Evolutionary conservation across 805 yeast genomes (phyloP).

Genomic region (Starmerella sirachaensis): DNA sequence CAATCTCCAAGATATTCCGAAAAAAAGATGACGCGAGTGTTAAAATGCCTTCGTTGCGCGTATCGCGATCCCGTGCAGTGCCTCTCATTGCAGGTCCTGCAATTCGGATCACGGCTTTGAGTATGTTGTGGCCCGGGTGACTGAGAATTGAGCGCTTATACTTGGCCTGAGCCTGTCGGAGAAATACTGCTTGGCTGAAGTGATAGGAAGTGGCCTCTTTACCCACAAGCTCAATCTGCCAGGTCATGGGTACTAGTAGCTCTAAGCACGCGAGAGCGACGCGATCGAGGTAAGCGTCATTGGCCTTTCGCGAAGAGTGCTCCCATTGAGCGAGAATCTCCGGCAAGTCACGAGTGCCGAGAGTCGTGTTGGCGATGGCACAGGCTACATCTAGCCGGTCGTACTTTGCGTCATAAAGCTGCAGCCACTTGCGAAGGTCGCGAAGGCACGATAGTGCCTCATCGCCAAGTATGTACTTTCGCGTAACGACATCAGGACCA

Average conservation of each 20-base stretch:
- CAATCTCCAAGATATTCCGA: conserved; percentile 67
- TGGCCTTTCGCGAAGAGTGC: conserved; percentile 20
- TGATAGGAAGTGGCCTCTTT: conserved; percentile 45
- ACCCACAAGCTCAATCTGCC: conserved; percentile 62
- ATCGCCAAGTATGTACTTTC: conserved; percentile 68
- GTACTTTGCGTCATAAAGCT: conserved; percentile 63
- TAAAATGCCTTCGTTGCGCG: conserved; percentile 60
- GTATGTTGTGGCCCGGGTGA: conserved; percentile 46
- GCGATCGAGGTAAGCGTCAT: conserved; percentile 37
- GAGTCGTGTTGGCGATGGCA: conserved; percentile 70
- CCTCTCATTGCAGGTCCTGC: conserved; percentile 31
- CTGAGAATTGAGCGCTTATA: conserved; percentile 61
- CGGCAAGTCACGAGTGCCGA: conserved; percentile 60
- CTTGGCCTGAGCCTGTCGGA: conserved; percentile 52
- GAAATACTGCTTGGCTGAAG: conserved; percentile 42
- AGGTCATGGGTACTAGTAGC: conserved; percentile 67
- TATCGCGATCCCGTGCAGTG: conserved; percentile 50
- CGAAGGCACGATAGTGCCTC: conserved; percentile 78
- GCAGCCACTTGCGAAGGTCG: conserved; percentile 82
- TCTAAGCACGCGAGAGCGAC: conserved; percentile 66
- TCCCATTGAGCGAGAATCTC: conserved; percentile 72
- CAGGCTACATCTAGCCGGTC: conserved; percentile 70
- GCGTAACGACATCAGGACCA: conserved; percentile 57
- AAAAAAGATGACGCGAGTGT: conserved; percentile 61
- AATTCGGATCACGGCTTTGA: conserved; percentile 58